These are phyloP conservation scores for Mycosphaerella sp. DNA, from an alignment of 2,329 filamentous ascomycete genomes.

Conservation along the genomic window DNA sequence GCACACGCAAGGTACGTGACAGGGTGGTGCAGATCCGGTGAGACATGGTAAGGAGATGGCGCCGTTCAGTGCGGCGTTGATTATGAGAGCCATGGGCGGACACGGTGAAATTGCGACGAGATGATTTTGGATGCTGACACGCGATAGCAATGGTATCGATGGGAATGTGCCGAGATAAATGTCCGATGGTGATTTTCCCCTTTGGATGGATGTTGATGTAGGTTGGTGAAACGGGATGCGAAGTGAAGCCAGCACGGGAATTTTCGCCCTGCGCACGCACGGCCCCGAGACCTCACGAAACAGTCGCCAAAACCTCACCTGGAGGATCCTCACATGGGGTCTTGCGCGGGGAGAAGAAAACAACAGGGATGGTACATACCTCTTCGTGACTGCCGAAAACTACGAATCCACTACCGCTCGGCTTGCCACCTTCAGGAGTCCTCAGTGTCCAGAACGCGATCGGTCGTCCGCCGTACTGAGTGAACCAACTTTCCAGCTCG, in stretches of 20 bases:
- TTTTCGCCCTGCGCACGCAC: constrained; percentile 10
- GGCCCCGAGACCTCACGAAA: constrained; percentile 1
- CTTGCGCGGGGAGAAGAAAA: background rate
- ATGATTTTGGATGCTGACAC: background rate
- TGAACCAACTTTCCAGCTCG: constrained; percentile 99
- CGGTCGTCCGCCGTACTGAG: constrained; percentile 92
- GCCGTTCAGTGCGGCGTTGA: constrained; percentile 5
- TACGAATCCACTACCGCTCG: constrained; percentile 96
- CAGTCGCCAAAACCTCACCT: background rate
- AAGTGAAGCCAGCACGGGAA: constrained; percentile 6
- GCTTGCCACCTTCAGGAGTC: constrained; percentile 97
- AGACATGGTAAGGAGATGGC: constrained; percentile 11
- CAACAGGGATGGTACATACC: constrained; percentile 52
- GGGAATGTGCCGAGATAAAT: background rate
- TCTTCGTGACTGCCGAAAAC: constrained; percentile 99
- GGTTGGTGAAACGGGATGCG: background rate
- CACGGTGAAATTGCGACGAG: background rate
- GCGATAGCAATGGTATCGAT: background rate
- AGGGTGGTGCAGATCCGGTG: constrained; percentile 13
- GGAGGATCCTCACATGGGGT: constrained; percentile 3
- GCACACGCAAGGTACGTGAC: constrained; percentile 15
- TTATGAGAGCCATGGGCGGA: constrained; percentile 8
- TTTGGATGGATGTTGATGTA: constrained; percentile 1
- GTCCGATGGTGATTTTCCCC: background rate
- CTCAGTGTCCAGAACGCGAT: constrained; percentile 99